Evolutionary conservation across 805 yeast genomes (phyloP).

Genomic region (Lipomyces sp.): DNA sequence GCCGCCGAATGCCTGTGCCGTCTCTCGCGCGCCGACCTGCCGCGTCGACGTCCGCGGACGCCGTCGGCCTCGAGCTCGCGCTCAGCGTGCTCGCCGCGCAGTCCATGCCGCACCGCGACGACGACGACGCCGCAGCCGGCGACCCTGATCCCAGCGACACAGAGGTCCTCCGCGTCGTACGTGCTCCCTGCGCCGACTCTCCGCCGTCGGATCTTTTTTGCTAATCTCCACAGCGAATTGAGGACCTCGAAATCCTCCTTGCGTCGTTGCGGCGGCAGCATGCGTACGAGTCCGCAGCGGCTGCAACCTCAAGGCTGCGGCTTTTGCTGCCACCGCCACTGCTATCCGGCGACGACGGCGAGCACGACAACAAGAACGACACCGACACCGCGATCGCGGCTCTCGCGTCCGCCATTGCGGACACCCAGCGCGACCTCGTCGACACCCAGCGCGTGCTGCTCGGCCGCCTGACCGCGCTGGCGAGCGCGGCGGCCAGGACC

Average conservation of each 20-base stretch:
- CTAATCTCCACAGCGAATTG: background rate
- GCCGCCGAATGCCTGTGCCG: no score
- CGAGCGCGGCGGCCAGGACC: slow-evolving; percentile 4
- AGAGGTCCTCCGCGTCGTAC: no score
- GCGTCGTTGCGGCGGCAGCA: slow-evolving; percentile 5
- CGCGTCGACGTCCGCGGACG: no score
- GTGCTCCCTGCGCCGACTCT: no score
- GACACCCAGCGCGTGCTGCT: slow-evolving; percentile 1
- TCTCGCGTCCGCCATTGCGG: background rate
- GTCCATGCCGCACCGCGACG: no score
- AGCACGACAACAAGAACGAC: background rate
- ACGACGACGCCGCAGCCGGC: no score
- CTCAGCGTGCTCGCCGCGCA: no score
- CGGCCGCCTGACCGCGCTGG: slow-evolving; percentile 6
- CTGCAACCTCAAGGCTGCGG: background rate
- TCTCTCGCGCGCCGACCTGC: no score
- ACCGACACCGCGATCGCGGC: background rate
- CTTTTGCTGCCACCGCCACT: background rate
- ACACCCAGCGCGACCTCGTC: slow-evolving; percentile 8
- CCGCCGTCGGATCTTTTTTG: no score
- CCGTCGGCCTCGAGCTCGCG: no score
- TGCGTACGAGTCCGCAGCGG: background rate
- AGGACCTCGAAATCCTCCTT: background rate
- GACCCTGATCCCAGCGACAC: no score
- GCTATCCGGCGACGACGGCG: background rate